phyloP scores from a whole-genome alignment of 192 early-diverging fungal genomes.

The Radiomyces spectabilis region DNA sequence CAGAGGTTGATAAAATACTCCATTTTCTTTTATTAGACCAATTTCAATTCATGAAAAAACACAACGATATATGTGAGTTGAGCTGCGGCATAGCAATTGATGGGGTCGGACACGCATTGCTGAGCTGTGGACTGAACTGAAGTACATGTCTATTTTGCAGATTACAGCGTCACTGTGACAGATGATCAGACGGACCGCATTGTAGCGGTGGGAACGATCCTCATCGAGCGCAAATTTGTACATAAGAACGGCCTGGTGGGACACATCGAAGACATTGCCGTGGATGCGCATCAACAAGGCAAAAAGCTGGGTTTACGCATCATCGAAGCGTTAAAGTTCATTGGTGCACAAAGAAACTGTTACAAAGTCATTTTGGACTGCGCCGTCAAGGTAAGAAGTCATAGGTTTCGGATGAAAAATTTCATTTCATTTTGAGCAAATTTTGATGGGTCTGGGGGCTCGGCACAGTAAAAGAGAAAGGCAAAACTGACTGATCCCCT shows the following conservation, averaged over 20 bases:
- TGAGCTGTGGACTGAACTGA: too few species aligned
- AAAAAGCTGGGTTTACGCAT: conserved; percentile 54
- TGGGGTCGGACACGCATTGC: background rate
- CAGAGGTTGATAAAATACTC: too few species aligned
- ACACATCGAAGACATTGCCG: conserved; percentile 75
- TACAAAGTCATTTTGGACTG: conserved; percentile 76
- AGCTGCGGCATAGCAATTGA: background rate
- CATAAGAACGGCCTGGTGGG: conserved; percentile 70
- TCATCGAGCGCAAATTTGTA: conserved; percentile 85
- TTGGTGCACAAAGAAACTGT: conserved; percentile 71
- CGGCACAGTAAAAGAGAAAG: background rate
- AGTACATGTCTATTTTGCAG: conserved; percentile 4
- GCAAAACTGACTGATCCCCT: background rate
- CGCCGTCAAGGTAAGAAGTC: too few species aligned
- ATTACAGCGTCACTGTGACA: conserved; percentile 78
- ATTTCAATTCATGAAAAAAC: conserved; percentile 67
- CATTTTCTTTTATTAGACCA: conserved; percentile 7
- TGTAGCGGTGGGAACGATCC: conserved; percentile 72
- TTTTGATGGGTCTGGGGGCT: background rate
- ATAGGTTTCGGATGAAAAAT: too few species aligned
- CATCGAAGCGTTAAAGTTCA: conserved; percentile 78
- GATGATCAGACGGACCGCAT: conserved; percentile 51
- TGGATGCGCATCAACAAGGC: conserved; percentile 50
- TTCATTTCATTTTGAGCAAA: background rate
- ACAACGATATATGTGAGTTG: conserved; percentile 63